These are phyloP conservation scores for Hyaloraphidium curvatum DNA, from an alignment of 192 early-diverging fungal genomes.

Conservation along the genomic window DNA sequence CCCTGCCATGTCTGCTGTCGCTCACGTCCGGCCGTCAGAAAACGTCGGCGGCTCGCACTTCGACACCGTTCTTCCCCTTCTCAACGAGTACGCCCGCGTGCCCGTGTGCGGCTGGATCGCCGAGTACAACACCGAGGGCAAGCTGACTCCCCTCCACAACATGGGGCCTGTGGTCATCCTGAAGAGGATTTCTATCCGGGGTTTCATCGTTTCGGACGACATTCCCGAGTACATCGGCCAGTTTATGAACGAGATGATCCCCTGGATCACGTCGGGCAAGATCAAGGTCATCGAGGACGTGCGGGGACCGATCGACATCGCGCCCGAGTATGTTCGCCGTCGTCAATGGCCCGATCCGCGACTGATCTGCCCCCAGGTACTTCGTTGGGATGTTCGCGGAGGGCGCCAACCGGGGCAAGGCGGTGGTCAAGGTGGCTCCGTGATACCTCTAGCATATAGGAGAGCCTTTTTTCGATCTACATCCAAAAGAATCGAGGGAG, in stretches of 20 bases:
- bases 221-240: slow-evolving; percentile 20
- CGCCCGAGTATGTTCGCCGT: too few relatives aligned
- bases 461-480: too few relatives aligned
- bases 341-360: too few relatives aligned
- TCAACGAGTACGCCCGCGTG: slow-evolving; percentile 48
- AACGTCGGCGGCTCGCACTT: slow-evolving; percentile 42
- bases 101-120: slow-evolving; percentile 56
- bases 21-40: not conserved
- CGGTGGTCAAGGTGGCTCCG: too few relatives aligned
- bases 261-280: slow-evolving; percentile 35
- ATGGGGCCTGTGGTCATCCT: slow-evolving; percentile 32
- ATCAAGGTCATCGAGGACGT: slow-evolving; percentile 36
- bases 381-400: too few relatives aligned
- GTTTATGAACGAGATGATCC: slow-evolving; percentile 34
- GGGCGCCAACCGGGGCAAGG: too few relatives aligned
- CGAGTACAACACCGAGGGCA: slow-evolving; percentile 33
- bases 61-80: slow-evolving; percentile 39
- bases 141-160: slow-evolving; percentile 29
- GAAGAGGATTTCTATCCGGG: slow-evolving; percentile 36
- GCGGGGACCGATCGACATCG: too few relatives aligned
- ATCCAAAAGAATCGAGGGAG: too few relatives aligned
- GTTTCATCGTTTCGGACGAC: slow-evolving; percentile 41
- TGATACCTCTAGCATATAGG: too few relatives aligned
- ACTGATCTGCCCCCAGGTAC: too few relatives aligned
- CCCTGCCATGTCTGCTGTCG: not conserved